Conservation (phyloP, 2,329 filamentous ascomycete genomes). For the Claviceps sp. region DNA sequence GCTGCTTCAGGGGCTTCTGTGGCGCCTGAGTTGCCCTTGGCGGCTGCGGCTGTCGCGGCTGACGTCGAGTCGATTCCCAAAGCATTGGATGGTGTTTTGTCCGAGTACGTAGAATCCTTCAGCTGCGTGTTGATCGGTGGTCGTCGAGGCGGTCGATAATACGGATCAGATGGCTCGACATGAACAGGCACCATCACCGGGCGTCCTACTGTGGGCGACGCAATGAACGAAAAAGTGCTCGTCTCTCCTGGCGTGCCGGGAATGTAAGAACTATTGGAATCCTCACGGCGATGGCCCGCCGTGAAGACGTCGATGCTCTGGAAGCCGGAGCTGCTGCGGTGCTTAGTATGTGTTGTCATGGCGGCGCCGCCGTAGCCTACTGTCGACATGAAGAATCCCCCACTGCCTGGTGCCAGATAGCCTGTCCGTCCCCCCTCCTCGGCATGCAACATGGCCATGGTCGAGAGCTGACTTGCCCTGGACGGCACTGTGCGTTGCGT, state of each 20-base stretch:
- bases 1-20: constrained; percentile 21
- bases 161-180: constrained; percentile 55
- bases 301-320: constrained; percentile 36
- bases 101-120: constrained; percentile 20
- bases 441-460: constrained; percentile 62
- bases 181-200: constrained; percentile 31
- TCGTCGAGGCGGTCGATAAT: constrained; percentile 73
- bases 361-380: constrained; percentile 42
- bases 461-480: constrained; percentile 71
- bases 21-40: background rate
- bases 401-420: constrained; percentile 35
- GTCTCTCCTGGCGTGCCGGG: constrained; percentile 62
- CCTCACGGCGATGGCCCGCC: constrained; percentile 32
- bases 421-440: constrained; percentile 49
- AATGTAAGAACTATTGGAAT: constrained; percentile 50
- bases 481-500: constrained; percentile 50
- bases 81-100: constrained; percentile 16
- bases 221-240: constrained; percentile 59
- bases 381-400: constrained; percentile 45
- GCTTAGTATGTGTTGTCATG: constrained; percentile 20
- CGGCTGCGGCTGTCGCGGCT: background rate
- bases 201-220: constrained; percentile 39
- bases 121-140: constrained; percentile 52
- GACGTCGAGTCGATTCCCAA: constrained; percentile 21
- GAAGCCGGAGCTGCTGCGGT: constrained; percentile 41